These are phyloP conservation scores for Didymella sp. DNA, from an alignment of 2,329 filamentous ascomycete species.

Conservation along the genomic window DNA sequence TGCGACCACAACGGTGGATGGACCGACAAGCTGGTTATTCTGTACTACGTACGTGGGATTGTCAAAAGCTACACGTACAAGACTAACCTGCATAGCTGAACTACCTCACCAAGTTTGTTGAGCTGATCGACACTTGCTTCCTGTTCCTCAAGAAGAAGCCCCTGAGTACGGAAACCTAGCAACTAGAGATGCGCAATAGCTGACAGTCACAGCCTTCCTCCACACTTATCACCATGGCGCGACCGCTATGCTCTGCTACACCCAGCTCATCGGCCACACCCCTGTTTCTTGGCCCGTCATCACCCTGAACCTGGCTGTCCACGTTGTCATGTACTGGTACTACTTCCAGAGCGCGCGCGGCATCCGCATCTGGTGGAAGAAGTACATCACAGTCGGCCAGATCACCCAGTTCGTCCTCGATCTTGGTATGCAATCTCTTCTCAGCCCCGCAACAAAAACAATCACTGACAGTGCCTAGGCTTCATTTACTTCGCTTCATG, in stretches of 20 bases:
- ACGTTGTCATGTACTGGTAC: conserved; percentile 99
- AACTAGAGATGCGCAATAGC: conserved; percentile 13
- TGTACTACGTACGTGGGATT: conserved; percentile 84
- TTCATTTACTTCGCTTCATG: conserved; percentile 99
- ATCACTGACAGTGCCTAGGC: conserved; percentile 59
- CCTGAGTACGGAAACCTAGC: conserved; percentile 65
- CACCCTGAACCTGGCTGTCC: conserved; percentile 87
- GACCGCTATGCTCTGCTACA: conserved; percentile 96
- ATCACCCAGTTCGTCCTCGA: conserved; percentile 98
- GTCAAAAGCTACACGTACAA: neutral
- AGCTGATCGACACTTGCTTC: conserved; percentile 94
- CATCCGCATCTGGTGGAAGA: conserved; percentile 98
- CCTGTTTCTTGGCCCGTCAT: conserved; percentile 96
- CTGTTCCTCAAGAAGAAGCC: conserved; percentile 99
- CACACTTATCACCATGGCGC: conserved; percentile 99
- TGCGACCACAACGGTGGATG: conserved; percentile 84
- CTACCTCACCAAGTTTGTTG: conserved; percentile 97
- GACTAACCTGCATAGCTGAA: conserved; percentile 73
- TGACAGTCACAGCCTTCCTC: conserved; percentile 72
- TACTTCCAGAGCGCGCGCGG: conserved; percentile 99
- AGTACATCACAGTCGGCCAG: conserved; percentile 97
- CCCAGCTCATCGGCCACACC: conserved; percentile 90
- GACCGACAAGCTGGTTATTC: conserved; percentile 89
- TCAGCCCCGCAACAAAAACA: conserved; percentile 5
- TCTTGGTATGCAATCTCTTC: conserved; percentile 69